Evolutionary conservation across 106 monocot genomes (phyloP).

Genomic region (Allium fistulosum): DNA sequence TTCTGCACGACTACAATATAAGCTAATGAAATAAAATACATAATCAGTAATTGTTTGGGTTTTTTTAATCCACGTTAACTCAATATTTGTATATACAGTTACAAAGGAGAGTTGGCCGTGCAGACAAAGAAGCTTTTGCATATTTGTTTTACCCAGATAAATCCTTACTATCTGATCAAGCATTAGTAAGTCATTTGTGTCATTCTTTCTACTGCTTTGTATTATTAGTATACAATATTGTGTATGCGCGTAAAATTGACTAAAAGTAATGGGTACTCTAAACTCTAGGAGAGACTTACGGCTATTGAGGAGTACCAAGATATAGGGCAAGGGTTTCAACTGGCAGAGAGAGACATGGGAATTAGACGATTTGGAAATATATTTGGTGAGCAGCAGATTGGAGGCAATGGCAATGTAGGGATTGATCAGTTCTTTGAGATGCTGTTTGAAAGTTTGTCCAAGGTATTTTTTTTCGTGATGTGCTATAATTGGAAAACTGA

Average conservation of each 20-base stretch:
- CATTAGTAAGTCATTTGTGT: constrained; percentile 36
- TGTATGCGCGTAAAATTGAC: no score
- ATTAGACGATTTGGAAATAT: constrained; percentile 93
- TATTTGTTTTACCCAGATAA: constrained; percentile 89
- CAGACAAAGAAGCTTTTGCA: constrained; percentile 91
- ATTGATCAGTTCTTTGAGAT: constrained; percentile 95
- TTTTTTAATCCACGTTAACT: background rate
- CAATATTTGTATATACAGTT: constrained; percentile 27
- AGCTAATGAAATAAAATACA: no score
- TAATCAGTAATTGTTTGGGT: no score
- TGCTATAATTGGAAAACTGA: no score
- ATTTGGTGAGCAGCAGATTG: constrained; percentile 95
- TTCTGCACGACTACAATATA: no score
- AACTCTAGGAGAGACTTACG: constrained; percentile 60
- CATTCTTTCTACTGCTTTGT: background rate
- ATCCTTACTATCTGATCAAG: constrained; percentile 70
- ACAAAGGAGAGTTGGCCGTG: constrained; percentile 85
- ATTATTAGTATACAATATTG: no score
- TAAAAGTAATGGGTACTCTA: background rate
- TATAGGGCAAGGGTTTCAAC: constrained; percentile 93
- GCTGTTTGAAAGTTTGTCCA: constrained; percentile 93
- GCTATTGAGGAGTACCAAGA: constrained; percentile 79
- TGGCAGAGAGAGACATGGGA: constrained; percentile 95
- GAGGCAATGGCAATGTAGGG: constrained; percentile 95
- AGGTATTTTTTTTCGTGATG: constrained; percentile 34